Evolutionary conservation across 306 rosid genomes (phyloP).

Genomic region (Quercus aquifolioides): DNA sequence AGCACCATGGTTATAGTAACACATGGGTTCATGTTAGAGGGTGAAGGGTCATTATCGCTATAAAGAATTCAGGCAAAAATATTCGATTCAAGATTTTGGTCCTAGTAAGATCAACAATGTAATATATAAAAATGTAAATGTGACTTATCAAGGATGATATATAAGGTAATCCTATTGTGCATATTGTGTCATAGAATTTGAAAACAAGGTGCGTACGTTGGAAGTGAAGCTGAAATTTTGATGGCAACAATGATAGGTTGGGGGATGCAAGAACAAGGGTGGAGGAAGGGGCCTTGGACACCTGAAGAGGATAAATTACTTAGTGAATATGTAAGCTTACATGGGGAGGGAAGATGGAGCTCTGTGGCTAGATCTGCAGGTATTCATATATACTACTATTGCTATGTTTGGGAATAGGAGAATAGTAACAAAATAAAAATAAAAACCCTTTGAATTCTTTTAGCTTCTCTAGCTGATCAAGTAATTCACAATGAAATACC

Average conservation of each 20-base stretch:
- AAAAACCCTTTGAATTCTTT: neutral
- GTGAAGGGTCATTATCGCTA: constrained; percentile 5
- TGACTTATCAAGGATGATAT: neutral
- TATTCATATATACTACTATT: neutral
- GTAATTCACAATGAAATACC: too few relatives aligned
- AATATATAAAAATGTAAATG: constrained; percentile 8
- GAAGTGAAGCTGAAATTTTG: neutral
- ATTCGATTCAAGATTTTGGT: constrained; percentile 26
- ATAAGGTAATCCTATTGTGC: neutral
- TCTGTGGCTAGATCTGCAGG: constrained; percentile 52
- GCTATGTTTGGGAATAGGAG: too few relatives aligned
- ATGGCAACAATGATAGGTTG: constrained; percentile 29
- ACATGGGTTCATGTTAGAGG: constrained; percentile 1
- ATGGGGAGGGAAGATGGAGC: constrained; percentile 72
- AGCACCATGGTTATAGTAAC: constrained; percentile 11
- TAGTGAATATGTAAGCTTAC: constrained; percentile 37
- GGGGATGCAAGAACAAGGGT: constrained; percentile 27
- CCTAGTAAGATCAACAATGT: constrained; percentile 5
- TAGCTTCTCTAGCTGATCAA: neutral
- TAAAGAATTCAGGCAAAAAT: constrained; percentile 15
- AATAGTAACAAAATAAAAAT: too few relatives aligned
- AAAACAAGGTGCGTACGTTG: constrained; percentile 6
- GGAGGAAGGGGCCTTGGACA: constrained; percentile 85
- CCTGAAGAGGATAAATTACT: constrained; percentile 68
- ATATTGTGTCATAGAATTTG: constrained; percentile 17